Evolutionary conservation across 108 stramenopile species (phyloP).

Genomic region (Skeletonema potamos): DNA sequence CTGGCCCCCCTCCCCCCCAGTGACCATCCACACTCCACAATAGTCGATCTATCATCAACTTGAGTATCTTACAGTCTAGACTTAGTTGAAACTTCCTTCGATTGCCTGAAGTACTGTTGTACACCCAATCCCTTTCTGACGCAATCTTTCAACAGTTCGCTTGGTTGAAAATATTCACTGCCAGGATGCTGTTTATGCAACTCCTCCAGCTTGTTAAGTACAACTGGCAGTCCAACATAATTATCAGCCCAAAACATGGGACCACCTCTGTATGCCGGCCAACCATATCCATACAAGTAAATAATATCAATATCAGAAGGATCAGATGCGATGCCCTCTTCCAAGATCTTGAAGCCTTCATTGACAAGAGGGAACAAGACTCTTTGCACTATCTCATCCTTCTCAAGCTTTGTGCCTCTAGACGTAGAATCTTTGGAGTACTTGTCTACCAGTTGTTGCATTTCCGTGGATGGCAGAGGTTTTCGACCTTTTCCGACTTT

Average conservation of each 20-base stretch:
- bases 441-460: slow-evolving; percentile 59
- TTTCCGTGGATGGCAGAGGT: slow-evolving; percentile 75
- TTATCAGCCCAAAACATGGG: slow-evolving; percentile 69
- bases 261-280: slow-evolving; percentile 86
- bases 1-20: too few species aligned
- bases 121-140: slow-evolving; percentile 64
- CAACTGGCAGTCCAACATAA: slow-evolving; percentile 64
- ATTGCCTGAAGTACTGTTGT: slow-evolving; percentile 62
- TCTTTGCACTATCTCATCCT: slow-evolving; percentile 66
- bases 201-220: slow-evolving; percentile 54
- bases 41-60: too few species aligned
- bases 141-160: slow-evolving; percentile 68
- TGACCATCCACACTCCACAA: too few species aligned
- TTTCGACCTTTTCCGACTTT: slow-evolving; percentile 80
- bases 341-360: slow-evolving; percentile 96
- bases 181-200: slow-evolving; percentile 62
- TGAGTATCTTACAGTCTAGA: slow-evolving; percentile 3
- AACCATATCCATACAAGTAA: slow-evolving; percentile 95
- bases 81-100: slow-evolving; percentile 1
- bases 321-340: slow-evolving; percentile 89
- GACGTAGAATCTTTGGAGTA: slow-evolving; percentile 40
- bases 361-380: slow-evolving; percentile 92
- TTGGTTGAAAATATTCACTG: slow-evolving; percentile 75
- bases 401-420: slow-evolving; percentile 34
- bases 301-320: slow-evolving; percentile 96